phyloP scores from a whole-genome alignment of 257 asterid species.

The Gynochthodes officinalis region DNA sequence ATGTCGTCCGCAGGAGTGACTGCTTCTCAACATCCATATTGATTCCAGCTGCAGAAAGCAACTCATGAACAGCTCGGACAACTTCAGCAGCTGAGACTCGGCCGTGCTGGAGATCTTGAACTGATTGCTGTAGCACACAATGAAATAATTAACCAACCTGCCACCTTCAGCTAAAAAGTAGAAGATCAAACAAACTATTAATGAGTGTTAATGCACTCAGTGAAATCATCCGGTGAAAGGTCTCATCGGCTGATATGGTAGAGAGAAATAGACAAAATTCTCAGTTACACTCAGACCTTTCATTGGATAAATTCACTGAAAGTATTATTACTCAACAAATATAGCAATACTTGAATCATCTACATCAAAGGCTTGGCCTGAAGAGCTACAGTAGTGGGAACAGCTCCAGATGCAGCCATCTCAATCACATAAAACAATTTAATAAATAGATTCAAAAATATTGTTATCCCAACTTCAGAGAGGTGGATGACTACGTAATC shows the following conservation, averaged over 20 bases:
- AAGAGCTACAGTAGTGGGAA: not conserved
- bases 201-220: no score
- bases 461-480: not conserved
- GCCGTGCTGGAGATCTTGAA: slow-evolving; percentile 73
- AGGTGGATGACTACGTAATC: not conserved
- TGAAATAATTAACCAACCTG: not conserved
- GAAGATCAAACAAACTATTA: not conserved
- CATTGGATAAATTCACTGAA: no score
- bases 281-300: no score
- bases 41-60: slow-evolving; percentile 94
- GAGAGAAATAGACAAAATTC: no score
- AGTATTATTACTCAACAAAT: no score
- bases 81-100: slow-evolving; percentile 84
- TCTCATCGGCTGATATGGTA: no score
- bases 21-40: slow-evolving; percentile 77
- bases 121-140: slow-evolving; percentile 43
- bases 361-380: not conserved
- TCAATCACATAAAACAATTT: not conserved
- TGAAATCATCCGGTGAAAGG: no score
- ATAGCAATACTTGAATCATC: not conserved
- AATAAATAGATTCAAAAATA: not conserved
- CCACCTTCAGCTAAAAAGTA: not conserved
- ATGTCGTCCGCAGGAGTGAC: slow-evolving; percentile 59
- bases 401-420: not conserved
- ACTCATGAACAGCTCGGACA: slow-evolving; percentile 92